Conservation (phyloP, 2,329 filamentous ascomycete genomes). For the Colletotrichum ledebouriae region DNA sequence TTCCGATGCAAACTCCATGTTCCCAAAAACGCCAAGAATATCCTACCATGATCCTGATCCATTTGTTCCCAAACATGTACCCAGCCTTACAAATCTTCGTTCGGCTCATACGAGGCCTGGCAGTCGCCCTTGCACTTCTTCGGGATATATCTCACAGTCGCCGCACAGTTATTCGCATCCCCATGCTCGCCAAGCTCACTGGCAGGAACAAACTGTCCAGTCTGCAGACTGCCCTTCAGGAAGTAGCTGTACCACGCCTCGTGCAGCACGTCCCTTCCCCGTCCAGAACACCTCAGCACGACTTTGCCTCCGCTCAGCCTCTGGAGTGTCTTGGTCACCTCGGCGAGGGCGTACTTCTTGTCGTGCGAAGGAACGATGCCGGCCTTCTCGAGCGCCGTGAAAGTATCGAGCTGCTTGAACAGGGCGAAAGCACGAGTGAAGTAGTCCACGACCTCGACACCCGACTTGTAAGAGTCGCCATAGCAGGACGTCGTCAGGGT, state of each 20-base stretch:
- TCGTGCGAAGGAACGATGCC: conserved; percentile 53
- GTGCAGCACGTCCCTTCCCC: conserved; percentile 56
- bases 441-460: conserved; percentile 61
- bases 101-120: not conserved
- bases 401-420: conserved; percentile 59
- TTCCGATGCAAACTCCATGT: not conserved
- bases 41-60: not conserved
- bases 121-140: conserved; percentile 49
- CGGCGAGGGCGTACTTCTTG: conserved; percentile 57
- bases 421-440: conserved; percentile 58
- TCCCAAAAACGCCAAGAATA: conserved; percentile 4
- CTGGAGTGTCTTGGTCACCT: conserved; percentile 59
- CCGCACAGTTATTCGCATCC: conserved; percentile 56
- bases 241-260: conserved; percentile 69
- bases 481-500: conserved; percentile 77
- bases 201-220: conserved; percentile 61
- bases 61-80: not conserved
- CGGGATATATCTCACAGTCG: conserved; percentile 56
- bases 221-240: conserved; percentile 65
- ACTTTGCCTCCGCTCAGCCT: conserved; percentile 59
- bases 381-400: conserved; percentile 53
- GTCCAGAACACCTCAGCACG: conserved; percentile 58
- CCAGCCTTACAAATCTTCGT: conserved; percentile 34
- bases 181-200: conserved; percentile 53
- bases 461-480: conserved; percentile 60